Conservation (phyloP, 2,329 filamentous ascomycete genomes). For the Fusarium sp. region DNA sequence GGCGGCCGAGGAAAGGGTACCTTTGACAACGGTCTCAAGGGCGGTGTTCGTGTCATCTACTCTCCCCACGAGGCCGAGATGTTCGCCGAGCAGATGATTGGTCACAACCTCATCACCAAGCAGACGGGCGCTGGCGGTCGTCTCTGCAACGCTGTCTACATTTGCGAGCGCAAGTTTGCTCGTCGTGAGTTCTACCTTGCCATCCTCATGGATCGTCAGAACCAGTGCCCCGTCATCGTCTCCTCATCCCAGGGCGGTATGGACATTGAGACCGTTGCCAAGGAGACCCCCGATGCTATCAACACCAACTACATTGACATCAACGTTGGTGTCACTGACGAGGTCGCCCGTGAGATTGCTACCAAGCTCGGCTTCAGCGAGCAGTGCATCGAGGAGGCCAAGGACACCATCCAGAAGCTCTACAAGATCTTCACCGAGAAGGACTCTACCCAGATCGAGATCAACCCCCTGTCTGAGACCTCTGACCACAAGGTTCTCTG, state of each 20-base stretch:
- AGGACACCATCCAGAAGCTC: slow-evolving; percentile 96
- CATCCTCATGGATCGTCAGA: slow-evolving; percentile 95
- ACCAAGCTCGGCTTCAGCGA: slow-evolving; percentile 95
- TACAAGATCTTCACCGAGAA: slow-evolving; percentile 99
- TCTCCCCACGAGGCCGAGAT: slow-evolving; percentile 96
- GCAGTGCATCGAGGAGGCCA: slow-evolving; percentile 95
- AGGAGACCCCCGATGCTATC: slow-evolving; percentile 97
- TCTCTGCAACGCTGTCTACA: slow-evolving; percentile 97
- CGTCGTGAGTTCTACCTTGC: slow-evolving; percentile 99
- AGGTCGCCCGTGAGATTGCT: slow-evolving; percentile 89
- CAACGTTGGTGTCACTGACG: slow-evolving; percentile 92
- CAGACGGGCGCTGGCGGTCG: slow-evolving; percentile 94
- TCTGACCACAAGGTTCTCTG: slow-evolving; percentile 97
- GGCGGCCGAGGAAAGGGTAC: slow-evolving; percentile 97
- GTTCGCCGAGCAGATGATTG: slow-evolving; percentile 99
- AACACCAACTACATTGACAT: slow-evolving; percentile 94
- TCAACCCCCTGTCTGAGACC: slow-evolving; percentile 98
- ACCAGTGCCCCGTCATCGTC: slow-evolving; percentile 93
- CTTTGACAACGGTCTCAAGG: slow-evolving; percentile 99
- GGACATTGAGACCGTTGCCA: slow-evolving; percentile 98
- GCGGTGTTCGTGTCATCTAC: slow-evolving; percentile 98
- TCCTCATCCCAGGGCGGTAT: slow-evolving; percentile 98
- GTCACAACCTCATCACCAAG: slow-evolving; percentile 99
- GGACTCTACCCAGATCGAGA: slow-evolving; percentile 99
- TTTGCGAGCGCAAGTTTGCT: slow-evolving; percentile 99